phyloP scores from a whole-genome alignment of 75 land plant genomes.

The Larix kaempferi region DNA sequence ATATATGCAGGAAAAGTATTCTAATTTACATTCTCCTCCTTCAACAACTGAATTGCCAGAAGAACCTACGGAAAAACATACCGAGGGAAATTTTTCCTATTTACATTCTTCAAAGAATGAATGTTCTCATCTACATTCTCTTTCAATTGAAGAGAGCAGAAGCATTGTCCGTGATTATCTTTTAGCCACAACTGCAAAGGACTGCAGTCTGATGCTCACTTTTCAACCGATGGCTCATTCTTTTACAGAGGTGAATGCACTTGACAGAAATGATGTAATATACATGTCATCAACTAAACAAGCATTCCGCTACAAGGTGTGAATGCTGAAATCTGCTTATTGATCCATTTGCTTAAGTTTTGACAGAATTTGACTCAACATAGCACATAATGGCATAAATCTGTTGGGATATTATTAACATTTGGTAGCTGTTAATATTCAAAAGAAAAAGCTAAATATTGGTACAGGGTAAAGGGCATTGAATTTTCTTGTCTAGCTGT shows the following conservation, averaged over 20 bases:
- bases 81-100: neutral
- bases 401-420: neutral
- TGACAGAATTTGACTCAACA: neutral
- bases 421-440: neutral
- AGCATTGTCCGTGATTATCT: conserved; percentile 72
- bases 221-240: conserved; percentile 35
- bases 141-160: conserved; percentile 60
- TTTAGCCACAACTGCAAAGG: conserved; percentile 93
- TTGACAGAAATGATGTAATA: conserved; percentile 8
- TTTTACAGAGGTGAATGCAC: conserved; percentile 12
- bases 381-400: neutral
- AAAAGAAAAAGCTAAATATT: neutral
- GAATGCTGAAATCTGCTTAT: neutral
- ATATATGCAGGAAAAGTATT: neutral
- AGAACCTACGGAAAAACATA: neutral
- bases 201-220: conserved; percentile 90
- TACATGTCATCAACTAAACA: conserved; percentile 35
- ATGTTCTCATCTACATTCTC: conserved; percentile 39
- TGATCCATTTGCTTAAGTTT: neutral
- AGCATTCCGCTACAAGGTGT: conserved; percentile 64
- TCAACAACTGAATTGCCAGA: neutral
- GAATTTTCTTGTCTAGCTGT: neutral
- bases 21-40: neutral
- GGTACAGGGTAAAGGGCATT: neutral
- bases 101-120: neutral